Base-by-base conservation (phyloP, 2,329 filamentous ascomycete species). In the Exophiala alcalophila region DNA sequence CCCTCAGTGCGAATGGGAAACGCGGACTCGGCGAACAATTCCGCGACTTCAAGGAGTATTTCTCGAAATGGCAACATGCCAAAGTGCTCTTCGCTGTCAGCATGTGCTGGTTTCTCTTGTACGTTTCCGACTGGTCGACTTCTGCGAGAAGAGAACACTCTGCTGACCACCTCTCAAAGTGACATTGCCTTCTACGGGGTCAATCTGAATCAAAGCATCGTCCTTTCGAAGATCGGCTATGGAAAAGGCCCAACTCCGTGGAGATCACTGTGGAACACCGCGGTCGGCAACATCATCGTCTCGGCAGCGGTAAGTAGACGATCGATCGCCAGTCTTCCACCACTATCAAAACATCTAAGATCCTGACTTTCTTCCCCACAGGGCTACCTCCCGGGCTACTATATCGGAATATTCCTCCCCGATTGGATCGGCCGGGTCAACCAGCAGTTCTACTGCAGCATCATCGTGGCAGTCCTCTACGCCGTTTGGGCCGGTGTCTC, bases 211-310 rank as follows among this genome's bases (percentile, higher is more conserved):
- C 57, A 64, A 27, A 60, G 59, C 15, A 55, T 62, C 40, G 59
- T 65, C 11, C 49, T 65, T 2, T 37, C 49, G 9, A 54, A 52
- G 21, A 64, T 65, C 38, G 62, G 62, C 3, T 64, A 57, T 47
- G 56, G 58, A 3, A 59, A 52, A 3, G 62, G 59, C 8, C 46
- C 40, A 4, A 63, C 54, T 11, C 53, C 57, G 3, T 65, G 59
- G 51, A 40, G 60, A 12, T 60, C 57, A n/a, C 54, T 65, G 5
- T 59, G 59, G 49, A 60, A 59, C 27, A 63, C 57, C 6, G 61
- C 62, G 2, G 50, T 62, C 5, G 62, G 62, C n/a, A 64, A 64
- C 27, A 47, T 64, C 21, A 65, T 65, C 37, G 56, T 64, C 11
- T 54, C 55, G 14, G 41, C 55, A 18, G 59, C 59, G 5, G 59